Conservation (phyloP, 345 rosid species). For the Aquilaria malaccensis region DNA sequence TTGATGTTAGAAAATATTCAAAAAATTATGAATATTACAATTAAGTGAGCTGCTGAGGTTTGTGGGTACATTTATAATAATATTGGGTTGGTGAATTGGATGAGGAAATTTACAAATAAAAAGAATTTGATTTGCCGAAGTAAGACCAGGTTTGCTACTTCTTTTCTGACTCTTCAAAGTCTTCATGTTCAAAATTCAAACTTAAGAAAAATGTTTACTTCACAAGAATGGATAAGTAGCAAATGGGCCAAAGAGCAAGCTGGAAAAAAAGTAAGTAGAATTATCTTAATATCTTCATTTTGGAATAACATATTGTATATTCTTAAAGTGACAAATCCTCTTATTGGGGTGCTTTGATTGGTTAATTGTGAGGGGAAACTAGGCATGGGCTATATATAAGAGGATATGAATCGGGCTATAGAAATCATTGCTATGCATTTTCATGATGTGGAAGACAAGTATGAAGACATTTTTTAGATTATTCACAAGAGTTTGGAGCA, state of each 20-base stretch:
- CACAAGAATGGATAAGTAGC: too few species aligned
- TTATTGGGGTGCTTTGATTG: neutral
- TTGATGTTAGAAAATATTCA: neutral
- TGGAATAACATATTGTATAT: too few species aligned
- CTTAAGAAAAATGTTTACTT: too few species aligned
- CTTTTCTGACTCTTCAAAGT: neutral
- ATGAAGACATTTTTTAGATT: neutral
- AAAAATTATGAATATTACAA: neutral
- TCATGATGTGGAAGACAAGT: neutral
- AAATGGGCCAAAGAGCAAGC: too few species aligned
- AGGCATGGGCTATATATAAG: neutral
- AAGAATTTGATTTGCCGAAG: neutral
- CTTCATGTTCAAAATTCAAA: too few species aligned
- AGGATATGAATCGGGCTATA: neutral
- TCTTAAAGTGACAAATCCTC: too few species aligned
- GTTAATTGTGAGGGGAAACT: constrained; percentile 13
- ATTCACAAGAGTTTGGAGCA: constrained; percentile 9
- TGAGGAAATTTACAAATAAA: neutral
- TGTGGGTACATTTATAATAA: neutral
- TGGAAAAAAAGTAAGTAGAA: too few species aligned
- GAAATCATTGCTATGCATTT: constrained; percentile 2
- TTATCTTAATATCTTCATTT: too few species aligned
- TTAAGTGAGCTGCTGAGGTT: neutral
- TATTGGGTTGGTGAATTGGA: neutral
- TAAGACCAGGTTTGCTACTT: neutral